Conservation (phyloP, 805 yeast species). For the Candida dendrica region DNA sequence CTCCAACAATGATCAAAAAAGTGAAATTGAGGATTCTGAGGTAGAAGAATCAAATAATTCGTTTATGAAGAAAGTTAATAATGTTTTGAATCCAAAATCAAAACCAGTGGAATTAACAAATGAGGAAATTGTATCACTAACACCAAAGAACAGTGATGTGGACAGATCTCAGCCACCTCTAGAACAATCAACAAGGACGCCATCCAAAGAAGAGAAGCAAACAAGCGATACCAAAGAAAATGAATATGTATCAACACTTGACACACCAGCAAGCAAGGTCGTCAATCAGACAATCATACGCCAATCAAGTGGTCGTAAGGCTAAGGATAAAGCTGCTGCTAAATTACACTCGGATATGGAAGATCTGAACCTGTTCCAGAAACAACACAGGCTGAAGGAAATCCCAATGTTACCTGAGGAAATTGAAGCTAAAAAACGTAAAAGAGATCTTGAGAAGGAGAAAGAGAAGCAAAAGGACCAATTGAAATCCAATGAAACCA, state of each 20-base stretch:
- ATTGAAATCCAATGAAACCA: slow-evolving; percentile 1
- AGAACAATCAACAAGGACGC: slow-evolving; percentile 1
- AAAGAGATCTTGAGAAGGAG: slow-evolving; percentile 20
- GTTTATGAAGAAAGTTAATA: not conserved
- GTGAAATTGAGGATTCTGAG: slow-evolving; percentile 19
- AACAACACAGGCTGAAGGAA: slow-evolving; percentile 38
- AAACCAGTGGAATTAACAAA: not conserved
- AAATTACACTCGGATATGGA: slow-evolving; percentile 64
- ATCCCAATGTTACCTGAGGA: slow-evolving; percentile 35
- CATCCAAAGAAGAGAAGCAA: slow-evolving; percentile 7
- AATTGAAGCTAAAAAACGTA: slow-evolving; percentile 22
- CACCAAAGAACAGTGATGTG: not conserved
- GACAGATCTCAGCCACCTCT: slow-evolving; percentile 2
- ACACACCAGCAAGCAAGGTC: slow-evolving; percentile 8
- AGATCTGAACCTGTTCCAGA: slow-evolving; percentile 57
- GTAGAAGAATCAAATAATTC: slow-evolving; percentile 7
- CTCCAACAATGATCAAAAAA: slow-evolving; percentile 3
- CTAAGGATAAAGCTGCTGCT: slow-evolving; percentile 58
- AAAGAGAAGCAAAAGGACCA: not conserved
- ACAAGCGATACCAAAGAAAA: not conserved
- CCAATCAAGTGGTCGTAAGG: slow-evolving; percentile 37
- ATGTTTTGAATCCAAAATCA: not conserved
- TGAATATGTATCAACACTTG: not conserved
- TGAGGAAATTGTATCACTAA: not conserved
- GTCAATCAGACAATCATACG: slow-evolving; percentile 3